phyloP scores from a whole-genome alignment of 495 filamentous ascomycete genomes.

The Alectoria sarmentosa region DNA sequence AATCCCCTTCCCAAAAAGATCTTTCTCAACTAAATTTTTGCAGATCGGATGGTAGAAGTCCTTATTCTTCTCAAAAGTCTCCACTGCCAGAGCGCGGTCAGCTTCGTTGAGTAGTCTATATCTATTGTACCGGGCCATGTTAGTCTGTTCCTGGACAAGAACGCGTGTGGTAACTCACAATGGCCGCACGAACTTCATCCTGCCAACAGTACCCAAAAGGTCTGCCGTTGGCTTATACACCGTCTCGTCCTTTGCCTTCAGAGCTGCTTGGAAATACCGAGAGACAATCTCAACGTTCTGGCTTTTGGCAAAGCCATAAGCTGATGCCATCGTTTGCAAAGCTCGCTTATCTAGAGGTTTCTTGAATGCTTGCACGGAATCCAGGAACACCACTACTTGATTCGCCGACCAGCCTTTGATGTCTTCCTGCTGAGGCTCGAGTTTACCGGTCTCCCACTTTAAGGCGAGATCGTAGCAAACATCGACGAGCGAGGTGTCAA shows the following conservation, averaged over 20 bases:
- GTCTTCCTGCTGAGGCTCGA: conserved; percentile 60
- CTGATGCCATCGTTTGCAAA: conserved; percentile 59
- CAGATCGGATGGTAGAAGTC: conserved; percentile 97
- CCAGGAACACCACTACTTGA: conserved; percentile 85
- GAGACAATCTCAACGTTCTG: conserved; percentile 80
- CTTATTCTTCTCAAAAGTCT: conserved; percentile 79
- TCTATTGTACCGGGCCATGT: conserved; percentile 18
- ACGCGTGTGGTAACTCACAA: conserved; percentile 38
- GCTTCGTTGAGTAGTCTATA: conserved; percentile 65
- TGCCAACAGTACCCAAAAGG: conserved; percentile 71
- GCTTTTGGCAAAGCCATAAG: conserved; percentile 60
- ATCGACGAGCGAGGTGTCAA: conserved; percentile 82
- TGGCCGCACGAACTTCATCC: conserved; percentile 95
- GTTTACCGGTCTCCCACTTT: conserved; percentile 61
- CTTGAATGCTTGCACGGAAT: conserved; percentile 59
- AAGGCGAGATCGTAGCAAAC: conserved; percentile 73
- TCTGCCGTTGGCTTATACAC: conserved; percentile 63
- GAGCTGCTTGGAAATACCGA: conserved; percentile 68
- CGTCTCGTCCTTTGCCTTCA: conserved; percentile 60
- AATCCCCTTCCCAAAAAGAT: conserved; percentile 51
- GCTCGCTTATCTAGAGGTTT: conserved; percentile 52
- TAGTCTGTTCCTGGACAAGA: neutral
- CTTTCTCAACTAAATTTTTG: conserved; percentile 73
- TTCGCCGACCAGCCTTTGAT: conserved; percentile 68
- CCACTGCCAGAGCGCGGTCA: conserved; percentile 64